Conservation (phyloP, 306 rosid genomes). For the Acmispon strigosus region DNA sequence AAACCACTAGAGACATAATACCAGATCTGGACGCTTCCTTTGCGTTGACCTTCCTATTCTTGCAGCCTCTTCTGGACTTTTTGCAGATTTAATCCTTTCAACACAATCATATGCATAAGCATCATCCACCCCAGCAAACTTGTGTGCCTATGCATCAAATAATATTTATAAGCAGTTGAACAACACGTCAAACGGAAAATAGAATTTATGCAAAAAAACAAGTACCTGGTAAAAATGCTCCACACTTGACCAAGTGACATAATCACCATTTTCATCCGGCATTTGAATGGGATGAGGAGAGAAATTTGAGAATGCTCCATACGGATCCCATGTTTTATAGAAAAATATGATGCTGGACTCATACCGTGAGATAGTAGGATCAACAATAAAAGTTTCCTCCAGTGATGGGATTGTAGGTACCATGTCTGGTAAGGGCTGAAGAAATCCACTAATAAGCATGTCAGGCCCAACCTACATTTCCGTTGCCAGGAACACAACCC, state of each 20-base stretch:
- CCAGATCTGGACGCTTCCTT: slow-evolving; percentile 65
- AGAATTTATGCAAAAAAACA: slow-evolving; percentile 3
- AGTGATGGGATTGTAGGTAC: slow-evolving; percentile 71
- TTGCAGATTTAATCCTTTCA: slow-evolving; percentile 65
- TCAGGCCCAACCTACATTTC: slow-evolving; percentile 80
- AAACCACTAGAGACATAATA: slow-evolving; percentile 20
- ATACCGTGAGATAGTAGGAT: slow-evolving; percentile 70
- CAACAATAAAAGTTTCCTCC: slow-evolving; percentile 72
- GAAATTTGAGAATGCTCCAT: slow-evolving; percentile 84
- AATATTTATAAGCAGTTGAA: not conserved
- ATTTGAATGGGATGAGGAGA: slow-evolving; percentile 84
- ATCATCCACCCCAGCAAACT: slow-evolving; percentile 66
- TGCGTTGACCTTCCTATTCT: slow-evolving; percentile 75
- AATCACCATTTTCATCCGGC: slow-evolving; percentile 57
- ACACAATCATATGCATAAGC: slow-evolving; percentile 50
- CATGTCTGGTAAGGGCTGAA: slow-evolving; percentile 74
- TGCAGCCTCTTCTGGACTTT: slow-evolving; percentile 93
- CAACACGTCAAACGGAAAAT: not conserved
- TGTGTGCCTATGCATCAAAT: slow-evolving; percentile 51
- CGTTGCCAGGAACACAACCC: slow-evolving; percentile 6
- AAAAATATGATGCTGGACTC: slow-evolving; percentile 74
- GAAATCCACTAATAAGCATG: slow-evolving; percentile 84
- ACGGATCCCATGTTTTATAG: slow-evolving; percentile 89
- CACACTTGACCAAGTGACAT: slow-evolving; percentile 66
- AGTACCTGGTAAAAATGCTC: slow-evolving; percentile 96